These are phyloP conservation scores for Leccinum olivaceopallidum DNA, from an alignment of 768 basidiomycete genomes.

Conservation along the genomic window DNA sequence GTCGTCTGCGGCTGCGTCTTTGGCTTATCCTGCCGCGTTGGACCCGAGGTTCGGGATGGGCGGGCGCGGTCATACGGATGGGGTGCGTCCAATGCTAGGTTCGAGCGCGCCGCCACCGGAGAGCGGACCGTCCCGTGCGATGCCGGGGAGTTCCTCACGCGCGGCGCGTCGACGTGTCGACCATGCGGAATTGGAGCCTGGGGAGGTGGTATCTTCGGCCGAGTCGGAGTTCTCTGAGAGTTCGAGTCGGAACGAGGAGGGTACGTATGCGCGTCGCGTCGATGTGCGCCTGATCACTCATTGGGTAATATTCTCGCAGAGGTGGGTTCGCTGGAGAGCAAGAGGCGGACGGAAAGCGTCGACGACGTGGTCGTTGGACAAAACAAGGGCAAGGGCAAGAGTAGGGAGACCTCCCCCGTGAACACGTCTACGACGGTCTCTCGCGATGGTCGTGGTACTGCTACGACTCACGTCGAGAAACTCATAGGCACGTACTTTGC, in stretches of 20 bases:
- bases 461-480: slow-evolving; percentile 10
- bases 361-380: not conserved
- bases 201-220: slow-evolving; percentile 26
- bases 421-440: slow-evolving; percentile 1
- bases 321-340: not conserved
- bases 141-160: not conserved
- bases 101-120: not conserved
- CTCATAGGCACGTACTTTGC: slow-evolving; percentile 15
- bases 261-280: slow-evolving; percentile 11
- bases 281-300: not conserved
- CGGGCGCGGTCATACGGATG: not conserved
- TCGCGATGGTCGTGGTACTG: not conserved
- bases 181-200: slow-evolving; percentile 24
- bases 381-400: slow-evolving; percentile 12
- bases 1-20: slow-evolving; percentile 11
- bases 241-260: slow-evolving; percentile 24
- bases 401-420: slow-evolving; percentile 6
- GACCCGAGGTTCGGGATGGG: slow-evolving; percentile 13
- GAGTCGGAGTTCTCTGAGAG: slow-evolving; percentile 27
- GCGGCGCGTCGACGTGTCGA: not conserved
- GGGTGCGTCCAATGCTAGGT: not conserved
- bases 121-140: slow-evolving; percentile 8
- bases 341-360: not conserved
- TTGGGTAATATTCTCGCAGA: not conserved
- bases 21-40: slow-evolving; percentile 16